Evolutionary conservation across 352 stramenopile genomes (phyloP).

Genomic region (Detonula confervacea): DNA sequence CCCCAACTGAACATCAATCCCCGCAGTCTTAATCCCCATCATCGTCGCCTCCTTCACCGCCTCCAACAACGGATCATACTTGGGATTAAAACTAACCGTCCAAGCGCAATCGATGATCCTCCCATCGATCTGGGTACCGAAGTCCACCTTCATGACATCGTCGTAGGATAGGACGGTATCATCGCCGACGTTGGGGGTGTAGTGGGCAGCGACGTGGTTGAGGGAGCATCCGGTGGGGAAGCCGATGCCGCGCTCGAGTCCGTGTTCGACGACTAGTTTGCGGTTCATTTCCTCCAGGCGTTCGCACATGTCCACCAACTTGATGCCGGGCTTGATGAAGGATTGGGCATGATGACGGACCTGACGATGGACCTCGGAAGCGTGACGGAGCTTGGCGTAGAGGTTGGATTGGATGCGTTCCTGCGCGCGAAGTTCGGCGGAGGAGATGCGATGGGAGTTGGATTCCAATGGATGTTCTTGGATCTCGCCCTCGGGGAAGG

Average conservation of each 20-base stretch:
- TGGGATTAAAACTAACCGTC: constrained; percentile 94
- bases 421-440: constrained; percentile 87
- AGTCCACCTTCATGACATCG: constrained; percentile 99
- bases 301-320: constrained; percentile 95
- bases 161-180: constrained; percentile 92
- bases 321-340: constrained; percentile 95
- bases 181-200: constrained; percentile 96
- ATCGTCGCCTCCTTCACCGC: constrained; percentile 94
- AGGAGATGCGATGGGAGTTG: constrained; percentile 91
- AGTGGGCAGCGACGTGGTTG: constrained; percentile 98
- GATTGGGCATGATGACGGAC: constrained; percentile 93
- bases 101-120: constrained; percentile 98
- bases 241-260: constrained; percentile 90
- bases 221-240: constrained; percentile 96
- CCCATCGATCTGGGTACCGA: constrained; percentile 96
- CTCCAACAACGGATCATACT: constrained; percentile 91
- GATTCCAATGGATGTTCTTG: constrained; percentile 91
- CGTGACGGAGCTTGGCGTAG: constrained; percentile 90
- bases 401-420: constrained; percentile 88
- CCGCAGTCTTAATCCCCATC: constrained; percentile 90
- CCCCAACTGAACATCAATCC: constrained; percentile 94
- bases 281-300: constrained; percentile 96
- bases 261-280: constrained; percentile 92
- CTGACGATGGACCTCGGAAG: constrained; percentile 94
- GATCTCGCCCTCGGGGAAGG: constrained; percentile 93